A percentile compares a stretch with the other conserved stretches of the same genome.
These are phyloP conservation scores for Verticillium nubilum DNA, from an alignment of 2,329 filamentous ascomycete genomes.

Conservation along the genomic window DNA sequence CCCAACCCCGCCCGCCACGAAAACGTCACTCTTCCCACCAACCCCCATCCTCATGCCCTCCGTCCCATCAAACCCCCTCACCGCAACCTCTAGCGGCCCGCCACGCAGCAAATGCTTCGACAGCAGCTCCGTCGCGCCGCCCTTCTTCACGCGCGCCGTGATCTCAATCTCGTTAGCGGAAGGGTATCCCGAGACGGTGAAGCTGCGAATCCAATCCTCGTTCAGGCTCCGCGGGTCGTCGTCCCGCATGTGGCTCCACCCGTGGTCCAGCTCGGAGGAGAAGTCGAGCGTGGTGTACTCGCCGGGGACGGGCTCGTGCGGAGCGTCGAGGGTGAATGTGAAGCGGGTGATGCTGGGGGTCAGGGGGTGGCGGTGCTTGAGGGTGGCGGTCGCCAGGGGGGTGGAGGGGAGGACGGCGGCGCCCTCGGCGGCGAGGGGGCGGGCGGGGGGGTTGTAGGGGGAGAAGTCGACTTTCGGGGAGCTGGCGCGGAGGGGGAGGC, in stretches of 20 bases:
- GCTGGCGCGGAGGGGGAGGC: slow-evolving; percentile 63
- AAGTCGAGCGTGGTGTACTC: slow-evolving; percentile 79
- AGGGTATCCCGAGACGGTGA: slow-evolving; percentile 67
- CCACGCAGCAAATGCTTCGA: slow-evolving; percentile 47
- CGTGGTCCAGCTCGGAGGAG: slow-evolving; percentile 58
- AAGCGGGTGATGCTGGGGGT: slow-evolving; percentile 66
- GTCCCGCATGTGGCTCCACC: slow-evolving; percentile 80
- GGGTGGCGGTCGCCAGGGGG: slow-evolving; percentile 18
- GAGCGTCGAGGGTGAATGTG: slow-evolving; percentile 32
- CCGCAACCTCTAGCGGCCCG: slow-evolving; percentile 54
- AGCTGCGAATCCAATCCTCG: slow-evolving; percentile 78
- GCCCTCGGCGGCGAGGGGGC: slow-evolving; percentile 58
- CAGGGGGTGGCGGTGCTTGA: slow-evolving; percentile 54
- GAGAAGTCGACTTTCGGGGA: slow-evolving; percentile 46
- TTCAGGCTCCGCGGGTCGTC: slow-evolving; percentile 75
- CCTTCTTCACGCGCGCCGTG: slow-evolving; percentile 59
- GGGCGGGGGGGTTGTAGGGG: slow-evolving; percentile 74
- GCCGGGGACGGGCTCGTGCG: slow-evolving; percentile 31
- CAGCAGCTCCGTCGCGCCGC: slow-evolving; percentile 61
- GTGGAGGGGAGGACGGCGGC: neutral
- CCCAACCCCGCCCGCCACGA: slow-evolving; percentile 75
- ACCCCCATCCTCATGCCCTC: slow-evolving; percentile 34
- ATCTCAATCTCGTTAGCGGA: slow-evolving; percentile 58
- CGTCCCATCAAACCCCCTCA: slow-evolving; percentile 69
- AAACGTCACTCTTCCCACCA: slow-evolving; percentile 31